These are phyloP conservation scores for Dissophora globulifera DNA, from an alignment of 192 early-diverging fungal species.

Conservation along the genomic window DNA sequence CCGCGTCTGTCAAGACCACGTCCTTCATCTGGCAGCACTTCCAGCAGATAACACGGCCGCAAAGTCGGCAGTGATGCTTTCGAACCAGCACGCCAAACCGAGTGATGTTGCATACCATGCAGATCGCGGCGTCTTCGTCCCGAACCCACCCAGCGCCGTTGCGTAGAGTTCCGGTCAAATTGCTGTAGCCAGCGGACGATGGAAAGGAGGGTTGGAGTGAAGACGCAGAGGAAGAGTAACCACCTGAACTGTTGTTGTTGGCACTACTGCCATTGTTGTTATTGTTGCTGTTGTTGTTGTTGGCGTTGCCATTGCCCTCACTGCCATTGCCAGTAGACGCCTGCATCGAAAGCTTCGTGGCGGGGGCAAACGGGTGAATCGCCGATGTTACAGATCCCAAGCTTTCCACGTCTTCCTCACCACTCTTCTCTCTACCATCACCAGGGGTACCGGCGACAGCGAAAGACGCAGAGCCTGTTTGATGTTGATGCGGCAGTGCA, in stretches of 20 bases:
- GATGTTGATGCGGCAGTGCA: neutral
- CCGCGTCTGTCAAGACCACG: neutral
- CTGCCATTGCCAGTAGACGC: neutral
- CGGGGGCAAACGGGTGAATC: neutral
- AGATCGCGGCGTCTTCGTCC: constrained; percentile 48
- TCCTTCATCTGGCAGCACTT: constrained; percentile 64
- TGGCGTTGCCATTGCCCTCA: neutral
- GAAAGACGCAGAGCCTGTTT: no score
- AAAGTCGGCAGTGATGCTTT: constrained; percentile 78
- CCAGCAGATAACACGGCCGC: constrained; percentile 73
- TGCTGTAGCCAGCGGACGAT: neutral
- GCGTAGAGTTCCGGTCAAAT: constrained; percentile 16
- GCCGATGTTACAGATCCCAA: neutral
- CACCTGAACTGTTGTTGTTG: neutral
- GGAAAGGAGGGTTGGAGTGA: constrained; percentile 9
- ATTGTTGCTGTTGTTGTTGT: neutral
- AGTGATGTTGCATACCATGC: constrained; percentile 45
- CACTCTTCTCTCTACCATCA: neutral
- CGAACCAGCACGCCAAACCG: constrained; percentile 48
- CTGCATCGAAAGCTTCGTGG: neutral
- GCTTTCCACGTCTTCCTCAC: neutral
- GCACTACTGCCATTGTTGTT: neutral
- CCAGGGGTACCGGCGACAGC: neutral
- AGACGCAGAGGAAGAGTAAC: neutral
- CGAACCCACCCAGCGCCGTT: constrained; percentile 44